phyloP scores from a whole-genome alignment of 768 basidiomycete genomes.

The Cystobasidium onofrii region DNA sequence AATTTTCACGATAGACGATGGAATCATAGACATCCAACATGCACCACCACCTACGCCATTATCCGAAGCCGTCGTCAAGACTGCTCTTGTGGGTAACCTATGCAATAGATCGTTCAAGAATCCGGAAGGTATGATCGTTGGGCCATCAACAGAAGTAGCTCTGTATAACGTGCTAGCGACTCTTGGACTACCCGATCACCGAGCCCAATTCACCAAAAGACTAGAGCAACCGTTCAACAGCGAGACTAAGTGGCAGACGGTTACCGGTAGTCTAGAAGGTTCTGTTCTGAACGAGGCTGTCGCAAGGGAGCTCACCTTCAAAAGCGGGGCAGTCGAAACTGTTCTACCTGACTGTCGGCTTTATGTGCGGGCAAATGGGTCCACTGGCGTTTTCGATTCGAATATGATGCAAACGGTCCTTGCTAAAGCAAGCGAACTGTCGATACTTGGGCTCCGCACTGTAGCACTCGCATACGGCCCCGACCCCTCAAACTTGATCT shows the following conservation, averaged over 20 bases:
- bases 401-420: conserved; percentile 62
- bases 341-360: conserved; percentile 77
- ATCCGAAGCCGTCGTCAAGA: conserved; percentile 63
- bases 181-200: conserved; percentile 62
- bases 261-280: conserved; percentile 54
- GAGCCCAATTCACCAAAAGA: conserved; percentile 49
- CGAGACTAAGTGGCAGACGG: conserved; percentile 86
- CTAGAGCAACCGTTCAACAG: conserved; percentile 85
- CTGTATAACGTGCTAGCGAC: conserved; percentile 66
- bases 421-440: conserved; percentile 62
- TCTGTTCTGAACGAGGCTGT: conserved; percentile 40
- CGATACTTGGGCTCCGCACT: conserved; percentile 58
- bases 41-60: conserved; percentile 47
- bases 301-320: conserved; percentile 70
- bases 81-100: conserved; percentile 70
- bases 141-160: conserved; percentile 90
- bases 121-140: conserved; percentile 65
- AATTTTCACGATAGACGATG: conserved; percentile 71
- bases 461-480: conserved; percentile 87
- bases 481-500: conserved; percentile 56
- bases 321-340: conserved; percentile 85
- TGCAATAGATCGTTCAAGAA: conserved; percentile 81
- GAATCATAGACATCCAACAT: conserved; percentile 60
- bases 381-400: conserved; percentile 68
- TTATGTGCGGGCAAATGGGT: conserved; percentile 82